Evolutionary conservation across 2,329 filamentous ascomycete genomes (phyloP).

Genomic region (Falciphora oryzae): DNA sequence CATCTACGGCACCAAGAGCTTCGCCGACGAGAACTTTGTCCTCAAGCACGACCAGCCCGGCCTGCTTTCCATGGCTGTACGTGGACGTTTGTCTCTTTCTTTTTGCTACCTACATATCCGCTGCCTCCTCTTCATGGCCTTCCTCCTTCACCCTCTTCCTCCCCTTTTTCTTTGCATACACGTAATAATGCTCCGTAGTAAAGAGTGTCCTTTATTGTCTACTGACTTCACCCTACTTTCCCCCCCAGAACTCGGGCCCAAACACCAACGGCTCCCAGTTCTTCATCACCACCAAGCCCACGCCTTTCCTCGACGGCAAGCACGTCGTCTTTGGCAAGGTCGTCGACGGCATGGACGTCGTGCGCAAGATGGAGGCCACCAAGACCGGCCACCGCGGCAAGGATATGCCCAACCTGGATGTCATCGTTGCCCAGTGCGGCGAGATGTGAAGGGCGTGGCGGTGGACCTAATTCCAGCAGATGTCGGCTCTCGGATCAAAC

Average conservation of each 20-base stretch:
- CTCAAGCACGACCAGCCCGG: constrained; percentile 74
- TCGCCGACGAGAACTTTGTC: constrained; percentile 85
- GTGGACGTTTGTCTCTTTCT: constrained; percentile 27
- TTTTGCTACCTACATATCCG: neutral
- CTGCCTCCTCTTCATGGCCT: constrained; percentile 10
- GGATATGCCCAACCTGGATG: constrained; percentile 80
- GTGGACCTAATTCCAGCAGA: too few relatives aligned
- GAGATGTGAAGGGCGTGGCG: constrained; percentile 62
- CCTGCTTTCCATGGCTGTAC: constrained; percentile 86
- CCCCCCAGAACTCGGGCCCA: constrained; percentile 71
- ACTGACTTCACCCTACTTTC: too few relatives aligned
- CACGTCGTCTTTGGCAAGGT: constrained; percentile 96
- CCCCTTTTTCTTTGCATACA: too few relatives aligned
- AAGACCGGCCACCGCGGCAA: constrained; percentile 68
- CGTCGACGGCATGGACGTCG: constrained; percentile 81
- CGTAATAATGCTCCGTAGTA: too few relatives aligned
- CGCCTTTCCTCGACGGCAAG: constrained; percentile 84
- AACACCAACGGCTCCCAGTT: constrained; percentile 96
- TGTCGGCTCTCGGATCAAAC: too few relatives aligned
- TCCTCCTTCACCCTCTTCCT: too few relatives aligned
- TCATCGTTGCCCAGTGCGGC: constrained; percentile 80
- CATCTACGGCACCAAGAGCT: constrained; percentile 81
- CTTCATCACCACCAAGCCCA: constrained; percentile 88
- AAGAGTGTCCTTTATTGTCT: too few relatives aligned
- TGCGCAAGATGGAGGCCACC: constrained; percentile 87